Conservation (phyloP, 2,329 filamentous ascomycete genomes). For the Cercospora canescens region DNA sequence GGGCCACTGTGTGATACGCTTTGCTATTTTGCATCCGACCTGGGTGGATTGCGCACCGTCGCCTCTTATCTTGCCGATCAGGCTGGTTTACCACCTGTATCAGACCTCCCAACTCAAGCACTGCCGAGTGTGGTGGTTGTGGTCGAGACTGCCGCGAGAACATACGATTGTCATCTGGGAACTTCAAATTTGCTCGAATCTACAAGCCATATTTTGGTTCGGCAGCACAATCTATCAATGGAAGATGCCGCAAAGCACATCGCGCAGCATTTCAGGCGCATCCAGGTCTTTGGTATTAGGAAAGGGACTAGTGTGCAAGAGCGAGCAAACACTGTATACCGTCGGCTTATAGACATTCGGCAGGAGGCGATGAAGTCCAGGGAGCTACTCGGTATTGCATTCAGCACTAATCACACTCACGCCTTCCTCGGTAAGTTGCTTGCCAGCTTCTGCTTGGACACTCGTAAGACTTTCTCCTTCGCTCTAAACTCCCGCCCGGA, state of each 20-base stretch:
- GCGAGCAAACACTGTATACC: background rate
- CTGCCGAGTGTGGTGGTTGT: constrained; percentile 30
- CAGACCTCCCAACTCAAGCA: constrained; percentile 17
- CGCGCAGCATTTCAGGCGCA: background rate
- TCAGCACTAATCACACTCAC: background rate
- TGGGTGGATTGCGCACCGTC: constrained; percentile 28
- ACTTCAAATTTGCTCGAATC: constrained; percentile 17
- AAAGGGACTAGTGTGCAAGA: background rate
- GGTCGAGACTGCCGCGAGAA: constrained; percentile 24
- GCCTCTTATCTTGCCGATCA: constrained; percentile 28
- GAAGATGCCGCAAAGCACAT: background rate
- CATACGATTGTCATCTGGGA: constrained; percentile 22
- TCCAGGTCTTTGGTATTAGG: background rate
- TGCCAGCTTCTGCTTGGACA: background rate
- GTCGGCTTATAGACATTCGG: background rate
- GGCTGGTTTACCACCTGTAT: constrained; percentile 2
- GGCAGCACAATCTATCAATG: background rate
- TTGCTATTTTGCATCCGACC: constrained; percentile 32
- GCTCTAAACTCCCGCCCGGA: constrained; percentile 20
- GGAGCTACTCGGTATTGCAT: background rate
- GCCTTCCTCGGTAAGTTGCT: background rate
- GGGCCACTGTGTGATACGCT: constrained; percentile 25
- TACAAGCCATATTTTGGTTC: background rate
- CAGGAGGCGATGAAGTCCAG: background rate
- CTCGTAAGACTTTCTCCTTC: constrained; percentile 1